These are phyloP conservation scores for Clathrospora elynae DNA, from an alignment of 2,329 filamentous ascomycete species.

Conservation along the genomic window DNA sequence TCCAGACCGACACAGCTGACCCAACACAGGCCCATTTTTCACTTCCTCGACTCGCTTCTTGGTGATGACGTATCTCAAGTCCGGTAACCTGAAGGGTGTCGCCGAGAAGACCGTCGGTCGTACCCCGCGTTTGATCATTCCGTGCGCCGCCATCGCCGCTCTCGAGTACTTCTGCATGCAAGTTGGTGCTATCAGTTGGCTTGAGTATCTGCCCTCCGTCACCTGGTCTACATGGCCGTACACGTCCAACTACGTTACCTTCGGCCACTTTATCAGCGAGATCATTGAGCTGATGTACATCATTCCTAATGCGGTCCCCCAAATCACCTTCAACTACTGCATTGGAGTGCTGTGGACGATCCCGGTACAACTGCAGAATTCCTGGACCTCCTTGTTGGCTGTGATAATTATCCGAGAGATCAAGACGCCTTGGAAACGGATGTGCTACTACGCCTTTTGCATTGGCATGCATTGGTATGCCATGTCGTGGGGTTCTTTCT, in stretches of 20 bases:
- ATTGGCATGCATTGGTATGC: slow-evolving; percentile 52
- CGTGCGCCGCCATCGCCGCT: slow-evolving; percentile 47
- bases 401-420: slow-evolving; percentile 50
- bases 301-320: slow-evolving; percentile 52
- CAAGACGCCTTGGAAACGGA: slow-evolving; percentile 51
- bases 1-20: background rate
- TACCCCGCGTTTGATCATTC: slow-evolving; percentile 51
- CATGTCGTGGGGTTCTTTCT: slow-evolving; percentile 50
- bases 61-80: slow-evolving; percentile 47
- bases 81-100: slow-evolving; percentile 48
- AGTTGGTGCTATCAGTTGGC: slow-evolving; percentile 47
- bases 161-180: slow-evolving; percentile 54
- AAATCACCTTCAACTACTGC: slow-evolving; percentile 53
- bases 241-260: slow-evolving; percentile 42
- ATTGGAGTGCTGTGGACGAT: slow-evolving; percentile 55
- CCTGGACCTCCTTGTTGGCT: slow-evolving; percentile 49
- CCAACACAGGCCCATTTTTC: slow-evolving; percentile 47
- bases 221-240: slow-evolving; percentile 54
- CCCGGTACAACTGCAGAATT: slow-evolving; percentile 52
- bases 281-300: slow-evolving; percentile 51
- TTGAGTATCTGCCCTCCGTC: slow-evolving; percentile 51
- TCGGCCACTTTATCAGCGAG: slow-evolving; percentile 49
- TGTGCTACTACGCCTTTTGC: slow-evolving; percentile 49
- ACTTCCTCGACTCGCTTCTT: slow-evolving; percentile 53
- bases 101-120: slow-evolving; percentile 50